Percentiles rank a stretch among this genome's conserved stretches.
phyloP scores from a whole-genome alignment of 2,329 filamentous ascomycete genomes.

The Penicillium crustosum region DNA sequence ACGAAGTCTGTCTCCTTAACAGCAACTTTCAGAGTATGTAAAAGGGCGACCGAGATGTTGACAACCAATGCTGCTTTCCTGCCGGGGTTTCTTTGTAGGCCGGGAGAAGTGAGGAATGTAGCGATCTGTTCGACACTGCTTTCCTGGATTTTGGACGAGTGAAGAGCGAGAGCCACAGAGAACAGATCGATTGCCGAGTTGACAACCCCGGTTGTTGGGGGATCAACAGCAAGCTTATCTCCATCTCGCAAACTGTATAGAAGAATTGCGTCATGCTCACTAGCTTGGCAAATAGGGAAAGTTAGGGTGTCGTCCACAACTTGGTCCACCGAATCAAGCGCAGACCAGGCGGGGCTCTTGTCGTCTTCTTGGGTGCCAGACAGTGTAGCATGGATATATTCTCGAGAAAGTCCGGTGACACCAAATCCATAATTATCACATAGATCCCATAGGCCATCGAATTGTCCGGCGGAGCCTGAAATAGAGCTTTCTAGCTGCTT shows the following conservation, averaged over 20 bases:
- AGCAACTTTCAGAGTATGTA: conserved; percentile 78
- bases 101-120: conserved; percentile 78
- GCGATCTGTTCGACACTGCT: conserved; percentile 92
- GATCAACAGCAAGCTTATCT: conserved; percentile 61
- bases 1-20: conserved; percentile 74
- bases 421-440: conserved; percentile 94
- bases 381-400: conserved; percentile 70
- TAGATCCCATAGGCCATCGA: conserved; percentile 93
- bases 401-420: conserved; percentile 78
- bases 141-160: conserved; percentile 88
- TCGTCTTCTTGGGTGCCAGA: conserved; percentile 67
- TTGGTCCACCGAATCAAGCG: conserved; percentile 40
- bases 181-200: conserved; percentile 94
- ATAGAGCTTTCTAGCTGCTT: conserved; percentile 88
- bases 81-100: conserved; percentile 79
- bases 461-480: conserved; percentile 81
- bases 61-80: conserved; percentile 87
- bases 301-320: conserved; percentile 45
- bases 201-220: conserved; percentile 87
- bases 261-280: conserved; percentile 84
- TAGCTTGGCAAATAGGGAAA: conserved; percentile 72
- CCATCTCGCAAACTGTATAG: conserved; percentile 63
- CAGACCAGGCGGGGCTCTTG: conserved; percentile 48
- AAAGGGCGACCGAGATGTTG: conserved; percentile 79
- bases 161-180: conserved; percentile 84